phyloP scores from a whole-genome alignment of 768 basidiomycete species.

The Hysterangium stoloniferum region DNA sequence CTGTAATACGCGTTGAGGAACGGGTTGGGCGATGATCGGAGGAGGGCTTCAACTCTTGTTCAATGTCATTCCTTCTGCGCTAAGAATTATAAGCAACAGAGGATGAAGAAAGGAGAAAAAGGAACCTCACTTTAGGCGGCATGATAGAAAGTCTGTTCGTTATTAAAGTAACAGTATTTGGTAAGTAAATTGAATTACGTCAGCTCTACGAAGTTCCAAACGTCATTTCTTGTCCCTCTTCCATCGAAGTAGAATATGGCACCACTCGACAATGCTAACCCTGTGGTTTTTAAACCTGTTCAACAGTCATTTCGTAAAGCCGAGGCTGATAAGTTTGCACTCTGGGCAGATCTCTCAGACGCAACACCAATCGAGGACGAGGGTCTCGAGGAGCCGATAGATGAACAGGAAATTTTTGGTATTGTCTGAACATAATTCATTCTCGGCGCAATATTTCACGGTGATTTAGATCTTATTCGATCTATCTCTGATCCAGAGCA shows the following conservation, averaged over 20 bases:
- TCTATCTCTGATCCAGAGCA: conserved; percentile 95
- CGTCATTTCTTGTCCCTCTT: too few relatives aligned
- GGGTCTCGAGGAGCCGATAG: conserved; percentile 62
- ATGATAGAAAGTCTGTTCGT: too few relatives aligned
- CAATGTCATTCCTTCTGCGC: too few relatives aligned
- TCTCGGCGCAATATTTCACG: conserved; percentile 8
- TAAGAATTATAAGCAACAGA: too few relatives aligned
- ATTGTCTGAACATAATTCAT: conserved; percentile 14
- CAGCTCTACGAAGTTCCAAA: too few relatives aligned
- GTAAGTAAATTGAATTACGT: too few relatives aligned
- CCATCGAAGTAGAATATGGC: background rate
- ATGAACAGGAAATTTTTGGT: conserved; percentile 93
- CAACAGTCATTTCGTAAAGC: conserved; percentile 39
- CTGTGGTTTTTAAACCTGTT: conserved; percentile 59
- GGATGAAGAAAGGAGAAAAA: too few relatives aligned
- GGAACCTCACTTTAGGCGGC: too few relatives aligned
- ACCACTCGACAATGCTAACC: conserved; percentile 70
- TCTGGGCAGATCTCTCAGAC: conserved; percentile 21
- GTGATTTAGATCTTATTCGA: conserved; percentile 69
- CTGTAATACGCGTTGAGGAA: too few relatives aligned
- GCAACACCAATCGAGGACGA: conserved; percentile 33
- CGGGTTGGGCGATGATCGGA: too few relatives aligned
- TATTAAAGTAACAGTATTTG: too few relatives aligned
- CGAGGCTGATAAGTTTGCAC: conserved; percentile 24
- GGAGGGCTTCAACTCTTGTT: too few relatives aligned